Conservation (phyloP, 139 green algal genomes). For the Tetradesmus lagerheimii region DNA sequence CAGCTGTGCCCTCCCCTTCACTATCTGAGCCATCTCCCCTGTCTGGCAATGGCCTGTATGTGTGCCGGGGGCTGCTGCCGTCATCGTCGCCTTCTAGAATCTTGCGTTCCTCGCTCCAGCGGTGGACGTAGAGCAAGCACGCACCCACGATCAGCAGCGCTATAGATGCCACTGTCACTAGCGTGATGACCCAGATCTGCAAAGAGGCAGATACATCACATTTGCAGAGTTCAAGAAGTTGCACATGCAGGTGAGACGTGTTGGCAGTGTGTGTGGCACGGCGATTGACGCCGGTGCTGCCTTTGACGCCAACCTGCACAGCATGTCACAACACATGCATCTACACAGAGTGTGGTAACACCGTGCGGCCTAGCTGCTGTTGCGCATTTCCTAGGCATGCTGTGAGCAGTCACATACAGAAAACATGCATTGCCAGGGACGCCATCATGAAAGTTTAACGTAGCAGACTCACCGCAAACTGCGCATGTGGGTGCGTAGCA, state of each 20-base stretch:
- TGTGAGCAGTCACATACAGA: too few relatives aligned
- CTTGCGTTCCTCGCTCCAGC: constrained; percentile 19
- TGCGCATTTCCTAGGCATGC: too few relatives aligned
- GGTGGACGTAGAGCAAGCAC: constrained; percentile 36
- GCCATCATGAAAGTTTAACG: too few relatives aligned
- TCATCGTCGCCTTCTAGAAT: background rate
- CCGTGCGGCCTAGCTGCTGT: too few relatives aligned
- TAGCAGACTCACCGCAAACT: constrained; percentile 41
- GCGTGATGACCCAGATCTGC: constrained; percentile 46
- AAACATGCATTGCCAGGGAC: too few relatives aligned
- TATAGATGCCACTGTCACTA: constrained; percentile 40
- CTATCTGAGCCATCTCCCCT: background rate
- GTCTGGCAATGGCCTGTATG: constrained; percentile 29
- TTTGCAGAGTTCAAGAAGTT: too few relatives aligned
- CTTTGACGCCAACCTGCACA: too few relatives aligned
- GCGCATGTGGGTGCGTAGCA: constrained; percentile 39
- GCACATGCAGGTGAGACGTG: too few relatives aligned
- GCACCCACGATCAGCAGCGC: constrained; percentile 34
- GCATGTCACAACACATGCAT: too few relatives aligned
- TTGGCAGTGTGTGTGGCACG: too few relatives aligned
- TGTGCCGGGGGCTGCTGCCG: background rate
- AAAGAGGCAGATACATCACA: background rate
- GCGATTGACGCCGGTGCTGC: too few relatives aligned
- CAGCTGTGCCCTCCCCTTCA: background rate
- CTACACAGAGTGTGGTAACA: too few relatives aligned